Conservation (phyloP, 2,329 filamentous ascomycete species). For the Zarea fungicola region DNA sequence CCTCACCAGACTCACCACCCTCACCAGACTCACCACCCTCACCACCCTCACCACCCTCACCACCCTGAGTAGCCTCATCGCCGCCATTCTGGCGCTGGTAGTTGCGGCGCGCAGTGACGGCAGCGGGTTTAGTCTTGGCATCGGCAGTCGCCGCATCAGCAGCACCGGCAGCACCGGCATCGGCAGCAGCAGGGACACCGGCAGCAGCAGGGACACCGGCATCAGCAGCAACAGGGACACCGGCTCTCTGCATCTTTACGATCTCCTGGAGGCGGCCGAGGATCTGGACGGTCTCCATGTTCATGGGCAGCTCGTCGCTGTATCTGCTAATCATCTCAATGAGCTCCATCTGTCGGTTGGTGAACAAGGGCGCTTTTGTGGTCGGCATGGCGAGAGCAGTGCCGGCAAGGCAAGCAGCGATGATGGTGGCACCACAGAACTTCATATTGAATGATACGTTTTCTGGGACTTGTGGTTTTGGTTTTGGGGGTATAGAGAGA, state of each 20-base stretch:
- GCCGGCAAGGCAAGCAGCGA: conserved; percentile 6
- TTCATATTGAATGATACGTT: conserved; percentile 1
- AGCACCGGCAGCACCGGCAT: neutral
- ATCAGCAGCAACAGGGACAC: neutral
- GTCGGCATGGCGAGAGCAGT: conserved; percentile 1
- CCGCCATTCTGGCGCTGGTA: too few relatives aligned
- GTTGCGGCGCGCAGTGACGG: too few relatives aligned
- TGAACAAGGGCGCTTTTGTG: neutral
- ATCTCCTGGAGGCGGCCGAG: conserved; percentile 1
- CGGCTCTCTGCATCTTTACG: neutral
- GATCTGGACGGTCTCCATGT: neutral
- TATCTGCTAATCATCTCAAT: conserved; percentile 4
- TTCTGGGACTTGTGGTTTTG: neutral
- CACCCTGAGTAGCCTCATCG: neutral
- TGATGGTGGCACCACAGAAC: conserved; percentile 1
- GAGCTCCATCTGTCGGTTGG: neutral
- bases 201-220: neutral
- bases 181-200: neutral
- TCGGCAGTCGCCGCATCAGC: neutral
- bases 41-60: too few relatives aligned
- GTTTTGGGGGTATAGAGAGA: neutral
- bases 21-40: too few relatives aligned
- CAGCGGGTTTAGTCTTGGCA: neutral
- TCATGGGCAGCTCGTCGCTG: neutral
- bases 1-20: too few relatives aligned